Base-by-base conservation (phyloP, 768 basidiomycete genomes). In the Xerocomellus dryophilus region DNA sequence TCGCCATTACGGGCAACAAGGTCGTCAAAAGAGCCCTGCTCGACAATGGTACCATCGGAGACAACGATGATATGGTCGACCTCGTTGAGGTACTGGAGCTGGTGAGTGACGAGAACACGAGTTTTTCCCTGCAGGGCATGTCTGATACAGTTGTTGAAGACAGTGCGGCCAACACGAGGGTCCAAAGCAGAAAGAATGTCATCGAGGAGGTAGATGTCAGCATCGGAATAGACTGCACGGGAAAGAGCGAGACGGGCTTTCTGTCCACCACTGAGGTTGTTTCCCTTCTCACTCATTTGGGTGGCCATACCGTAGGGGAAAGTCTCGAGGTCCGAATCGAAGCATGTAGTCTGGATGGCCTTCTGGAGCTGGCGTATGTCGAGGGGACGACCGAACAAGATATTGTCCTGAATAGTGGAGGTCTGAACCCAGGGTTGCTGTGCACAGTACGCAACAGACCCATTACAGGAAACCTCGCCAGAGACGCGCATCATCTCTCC, bases 11-110 rank as follows among this genome's bases (percentile, higher is more conserved):
- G 50, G 42, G 56, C 21, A 39, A 76, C 64, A 27, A 79, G 67
- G 34, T 74, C 64, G 7, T 74, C 70, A 53, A 73, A 79, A 17
- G 71, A 54, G 21, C 78, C 78, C 54, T 77, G 70, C 58, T 81
- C 80, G 38, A 73, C 74, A 11, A 81, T 68, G 34, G 53, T 48
- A 2, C 81, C 81, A 14, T 77, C 68, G 14, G 72, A 69, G 11
- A 81, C 62, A 46, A 81, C 79, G 25, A 82, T 67, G 46, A 82
- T 71, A 31, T 78, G 66, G 58, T 81, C 81, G 61, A 68, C 66
- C 43, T 68, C 63, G 43, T 52, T 66, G 50, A 68, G 66, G 45
- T 69, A 68, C 39, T 68, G 67, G 42, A 68, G 67, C 32, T 64
- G 67, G 50, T 69, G 67, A 39, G 66, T 69, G 17, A 69, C 65